A percentile compares a stretch with the other conserved stretches of the same genome.
Evolutionary conservation across 805 yeast genomes (phyloP).

Genomic region (Cyberlindnera euphorbiae): DNA sequence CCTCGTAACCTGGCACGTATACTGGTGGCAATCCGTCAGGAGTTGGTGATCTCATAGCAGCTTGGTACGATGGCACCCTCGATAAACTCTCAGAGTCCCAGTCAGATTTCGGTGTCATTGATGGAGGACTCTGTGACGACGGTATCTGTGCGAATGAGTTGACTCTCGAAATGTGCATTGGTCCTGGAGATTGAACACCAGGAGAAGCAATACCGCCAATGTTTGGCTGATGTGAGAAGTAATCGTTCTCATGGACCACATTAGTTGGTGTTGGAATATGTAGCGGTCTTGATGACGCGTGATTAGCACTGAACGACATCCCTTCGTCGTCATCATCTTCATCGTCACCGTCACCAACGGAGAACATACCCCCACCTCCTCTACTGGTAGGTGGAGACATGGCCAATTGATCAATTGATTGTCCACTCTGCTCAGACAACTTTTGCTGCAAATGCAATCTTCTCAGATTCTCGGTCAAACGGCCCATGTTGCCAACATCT

Average conservation of each 20-base stretch:
- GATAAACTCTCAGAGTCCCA: conserved; percentile 46
- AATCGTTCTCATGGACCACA: conserved; percentile 28
- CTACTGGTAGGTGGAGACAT: too few species aligned
- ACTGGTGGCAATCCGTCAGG: conserved; percentile 64
- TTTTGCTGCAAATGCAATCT: conserved; percentile 47
- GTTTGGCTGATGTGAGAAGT: conserved; percentile 28
- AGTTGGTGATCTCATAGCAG: conserved; percentile 60
- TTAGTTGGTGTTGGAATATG: conserved; percentile 25
- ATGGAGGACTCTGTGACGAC: conserved; percentile 2
- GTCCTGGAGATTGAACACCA: conserved; percentile 47
- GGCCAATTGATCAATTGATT: conserved; percentile 22
- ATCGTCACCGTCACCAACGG: conserved; percentile 20
- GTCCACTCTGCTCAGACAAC: conserved; percentile 33
- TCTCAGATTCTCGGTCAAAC: conserved; percentile 48
- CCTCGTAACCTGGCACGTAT: conserved; percentile 34
- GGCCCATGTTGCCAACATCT: conserved; percentile 27
- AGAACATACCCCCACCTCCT: too few species aligned
- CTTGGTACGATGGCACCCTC: conserved; percentile 78
- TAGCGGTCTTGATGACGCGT: not conserved
- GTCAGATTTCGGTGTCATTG: conserved; percentile 25
- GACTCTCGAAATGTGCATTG: conserved; percentile 53
- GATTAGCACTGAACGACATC: conserved; percentile 13
- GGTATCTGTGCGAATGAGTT: conserved; percentile 39
- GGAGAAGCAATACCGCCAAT: conserved; percentile 29
- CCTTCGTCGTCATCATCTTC: conserved; percentile 23